A percentile compares a stretch with the other conserved stretches of the same genome.
These are phyloP conservation scores for Ceratocystis colombiana DNA, from an alignment of 2,329 filamentous ascomycete genomes.

Conservation along the genomic window DNA sequence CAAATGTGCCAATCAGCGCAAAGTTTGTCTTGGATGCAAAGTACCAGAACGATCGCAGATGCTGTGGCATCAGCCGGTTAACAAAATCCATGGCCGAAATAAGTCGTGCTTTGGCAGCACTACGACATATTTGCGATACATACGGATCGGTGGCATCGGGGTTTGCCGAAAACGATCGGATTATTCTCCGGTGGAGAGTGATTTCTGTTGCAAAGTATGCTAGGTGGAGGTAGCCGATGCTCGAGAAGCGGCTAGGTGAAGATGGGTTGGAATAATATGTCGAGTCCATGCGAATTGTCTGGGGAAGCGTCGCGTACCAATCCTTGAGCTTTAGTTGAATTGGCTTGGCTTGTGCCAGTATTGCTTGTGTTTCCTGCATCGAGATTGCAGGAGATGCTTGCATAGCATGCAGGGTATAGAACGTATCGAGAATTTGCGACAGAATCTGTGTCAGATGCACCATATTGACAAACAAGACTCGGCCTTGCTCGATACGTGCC, in stretches of 20 bases:
- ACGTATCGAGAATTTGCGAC: constrained; percentile 70
- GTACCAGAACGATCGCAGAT: constrained; percentile 88
- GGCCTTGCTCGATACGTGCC: constrained; percentile 55
- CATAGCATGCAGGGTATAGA: constrained; percentile 71
- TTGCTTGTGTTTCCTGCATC: constrained; percentile 58
- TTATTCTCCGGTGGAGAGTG: constrained; percentile 80
- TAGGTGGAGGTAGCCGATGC: constrained; percentile 71
- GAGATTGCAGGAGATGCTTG: constrained; percentile 57
- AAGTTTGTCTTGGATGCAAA: constrained; percentile 85
- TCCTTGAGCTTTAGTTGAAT: constrained; percentile 75
- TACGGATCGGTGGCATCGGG: constrained; percentile 56
- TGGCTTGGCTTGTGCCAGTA: constrained; percentile 66
- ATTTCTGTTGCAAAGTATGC: constrained; percentile 93
- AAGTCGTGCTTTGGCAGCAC: constrained; percentile 82
- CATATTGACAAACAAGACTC: constrained; percentile 64
- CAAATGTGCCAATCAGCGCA: constrained; percentile 88
- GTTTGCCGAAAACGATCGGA: constrained; percentile 57
- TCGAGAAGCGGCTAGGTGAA: constrained; percentile 41
- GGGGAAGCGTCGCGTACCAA: constrained; percentile 65
- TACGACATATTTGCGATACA: constrained; percentile 82
- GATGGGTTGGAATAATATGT: constrained; percentile 24
- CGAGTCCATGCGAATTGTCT: constrained; percentile 54
- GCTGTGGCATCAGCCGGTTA: constrained; percentile 75
- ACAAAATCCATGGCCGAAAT: constrained; percentile 98
- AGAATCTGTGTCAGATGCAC: constrained; percentile 65